phyloP scores from a whole-genome alignment of 164 flowering plant genomes.

The Malania oleifera region DNA sequence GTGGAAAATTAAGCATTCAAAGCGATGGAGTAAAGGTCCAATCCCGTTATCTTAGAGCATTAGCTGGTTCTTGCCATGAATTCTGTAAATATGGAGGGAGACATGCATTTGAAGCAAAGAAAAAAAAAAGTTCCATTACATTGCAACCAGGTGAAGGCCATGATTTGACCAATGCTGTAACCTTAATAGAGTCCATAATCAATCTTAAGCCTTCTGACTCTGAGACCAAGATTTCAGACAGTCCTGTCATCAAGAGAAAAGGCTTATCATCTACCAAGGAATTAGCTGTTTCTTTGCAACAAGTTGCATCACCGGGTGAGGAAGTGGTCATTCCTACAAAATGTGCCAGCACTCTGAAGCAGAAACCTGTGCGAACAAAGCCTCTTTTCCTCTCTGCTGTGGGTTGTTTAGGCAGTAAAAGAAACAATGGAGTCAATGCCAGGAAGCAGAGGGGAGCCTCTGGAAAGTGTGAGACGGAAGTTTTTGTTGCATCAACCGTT shows the following conservation, averaged over 20 bases:
- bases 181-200: not conserved
- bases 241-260: not conserved
- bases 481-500: not conserved
- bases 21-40: not conserved
- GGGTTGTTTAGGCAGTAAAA: conserved; percentile 5
- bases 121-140: conserved; percentile 1
- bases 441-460: not conserved
- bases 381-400: not conserved
- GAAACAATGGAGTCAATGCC: conserved; percentile 1
- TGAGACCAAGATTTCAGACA: not conserved
- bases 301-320: conserved; percentile 1
- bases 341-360: not conserved
- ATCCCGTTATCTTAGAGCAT: conserved; percentile 2
- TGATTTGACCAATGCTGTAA: not conserved
- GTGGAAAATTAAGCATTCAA: not conserved
- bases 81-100: conserved; percentile 26
- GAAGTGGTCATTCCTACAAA: not conserved
- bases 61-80: conserved; percentile 31
- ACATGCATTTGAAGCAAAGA: conserved; percentile 9
- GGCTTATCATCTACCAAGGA: not conserved
- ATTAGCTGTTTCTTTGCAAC: not conserved
- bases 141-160: not conserved
- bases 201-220: not conserved
- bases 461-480: not conserved
- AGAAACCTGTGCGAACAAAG: conserved; percentile 6